A percentile compares a stretch with the other conserved stretches of the same genome.
Conservation (phyloP, 768 basidiomycete genomes). For the Cubamyces lactineus region DNA sequence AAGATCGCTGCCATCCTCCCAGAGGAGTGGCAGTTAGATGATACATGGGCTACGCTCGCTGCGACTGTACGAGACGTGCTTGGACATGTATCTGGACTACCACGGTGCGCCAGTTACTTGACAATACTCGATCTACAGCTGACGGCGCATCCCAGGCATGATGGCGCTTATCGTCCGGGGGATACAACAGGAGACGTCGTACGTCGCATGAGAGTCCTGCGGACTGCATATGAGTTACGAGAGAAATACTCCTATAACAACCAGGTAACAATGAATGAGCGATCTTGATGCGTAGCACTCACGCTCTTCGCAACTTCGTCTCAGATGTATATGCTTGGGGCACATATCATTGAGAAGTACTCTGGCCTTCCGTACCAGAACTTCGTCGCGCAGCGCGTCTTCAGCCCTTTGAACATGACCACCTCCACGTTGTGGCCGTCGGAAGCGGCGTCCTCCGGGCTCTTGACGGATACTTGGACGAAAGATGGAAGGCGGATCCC, state of each 20-base stretch:
- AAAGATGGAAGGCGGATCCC: conserved; percentile 39
- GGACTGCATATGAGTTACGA: conserved; percentile 41
- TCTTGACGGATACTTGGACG: conserved; percentile 40
- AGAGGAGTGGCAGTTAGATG: conserved; percentile 44
- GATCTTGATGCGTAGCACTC: background rate
- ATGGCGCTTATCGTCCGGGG: conserved; percentile 34
- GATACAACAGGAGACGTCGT: conserved; percentile 36
- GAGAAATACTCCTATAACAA: conserved; percentile 46
- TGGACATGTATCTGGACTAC: conserved; percentile 46
- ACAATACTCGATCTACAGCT: background rate
- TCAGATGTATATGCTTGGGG: conserved; percentile 45
- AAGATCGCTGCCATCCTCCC: conserved; percentile 42
- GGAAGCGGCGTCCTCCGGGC: conserved; percentile 39
- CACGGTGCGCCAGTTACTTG: conserved; percentile 30
- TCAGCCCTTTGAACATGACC: conserved; percentile 45
- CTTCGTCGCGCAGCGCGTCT: conserved; percentile 48
- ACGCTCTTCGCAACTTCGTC: background rate
- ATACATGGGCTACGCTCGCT: conserved; percentile 41
- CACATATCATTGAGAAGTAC: conserved; percentile 41
- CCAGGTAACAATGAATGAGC: conserved; percentile 28
- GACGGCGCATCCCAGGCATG: conserved; percentile 33
- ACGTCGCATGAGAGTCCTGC: conserved; percentile 34
- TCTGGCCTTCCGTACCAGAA: conserved; percentile 39
- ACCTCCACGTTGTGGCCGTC: conserved; percentile 43
- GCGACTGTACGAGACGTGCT: conserved; percentile 44